Evolutionary conservation across 2,329 filamentous ascomycete genomes (phyloP), one percentile per base, ranked within the genome.

Genomic region (Sporothrix variecibatus): DNA sequence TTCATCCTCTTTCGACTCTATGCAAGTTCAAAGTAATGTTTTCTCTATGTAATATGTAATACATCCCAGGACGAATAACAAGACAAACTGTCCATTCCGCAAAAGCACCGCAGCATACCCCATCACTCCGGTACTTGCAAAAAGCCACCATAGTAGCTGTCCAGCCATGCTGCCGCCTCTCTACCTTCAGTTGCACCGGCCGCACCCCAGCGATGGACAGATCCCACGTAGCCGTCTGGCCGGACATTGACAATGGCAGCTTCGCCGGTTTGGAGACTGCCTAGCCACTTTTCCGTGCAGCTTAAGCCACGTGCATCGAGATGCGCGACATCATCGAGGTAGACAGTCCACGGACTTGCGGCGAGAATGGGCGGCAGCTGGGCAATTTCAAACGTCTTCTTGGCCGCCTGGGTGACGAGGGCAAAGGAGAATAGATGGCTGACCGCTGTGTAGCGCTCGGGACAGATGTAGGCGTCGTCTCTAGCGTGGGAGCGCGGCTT

Each of bases 181-280:
- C 5, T 49, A 11, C 43, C 43, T 49, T 49, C 12, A 49, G 43
- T 11, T 49, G 84, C 80, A 46, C 87, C 87, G 3, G 86, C 80
- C 67, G 86, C 85, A 78, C 86, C 84, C 85, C 85, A 88, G 40
- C 85, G 81, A 43, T 85, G 82, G 23, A 93, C 81, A 17, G 86
- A 88, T 1, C 92, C 92, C 2, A 94, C 88, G 80, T 94, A 94
- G 12, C 92, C 92, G 81, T 94, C 92, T 0, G 92, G 92, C 7
- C 92, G 86, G 0, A 94, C 89, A 77, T 91, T 90, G 38, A 91
- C 83, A 34, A 94, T 86, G 12, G 88, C 90, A 1, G 91, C 87
- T 76, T 92, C 87, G 6, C 85, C 83, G 0, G 84, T 82, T 0
- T 81, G 82, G 8, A 93, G 82, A 53, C 84, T 85, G 43, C 89